Evolutionary conservation across 2,329 filamentous ascomycete species (phyloP).

Genomic region (Ploettnerulaceae sp.): DNA sequence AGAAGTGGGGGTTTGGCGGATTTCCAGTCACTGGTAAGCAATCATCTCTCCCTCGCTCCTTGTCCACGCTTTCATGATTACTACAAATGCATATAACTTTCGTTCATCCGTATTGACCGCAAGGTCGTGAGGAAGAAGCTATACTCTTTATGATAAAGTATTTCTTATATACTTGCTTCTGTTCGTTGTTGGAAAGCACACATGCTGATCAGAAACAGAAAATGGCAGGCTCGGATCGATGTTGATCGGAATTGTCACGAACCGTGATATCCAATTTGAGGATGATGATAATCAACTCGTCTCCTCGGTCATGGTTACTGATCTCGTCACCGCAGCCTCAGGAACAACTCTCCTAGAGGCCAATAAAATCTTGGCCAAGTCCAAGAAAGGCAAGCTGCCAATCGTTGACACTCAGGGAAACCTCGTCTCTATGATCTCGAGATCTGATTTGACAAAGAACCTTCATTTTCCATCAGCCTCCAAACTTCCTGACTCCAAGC

Average conservation of each 20-base stretch:
- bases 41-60: slow-evolving; percentile 12
- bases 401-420: slow-evolving; percentile 82
- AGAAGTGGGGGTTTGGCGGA: slow-evolving; percentile 97
- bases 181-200: slow-evolving; percentile 10
- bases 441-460: slow-evolving; percentile 98
- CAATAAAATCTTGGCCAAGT: slow-evolving; percentile 87
- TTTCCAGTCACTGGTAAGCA: slow-evolving; percentile 96
- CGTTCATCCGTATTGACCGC: slow-evolving; percentile 98
- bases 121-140: slow-evolving; percentile 77
- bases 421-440: slow-evolving; percentile 85
- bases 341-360: slow-evolving; percentile 84
- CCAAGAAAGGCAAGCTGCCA: slow-evolving; percentile 97
- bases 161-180: neutral
- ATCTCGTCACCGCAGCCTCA: slow-evolving; percentile 80
- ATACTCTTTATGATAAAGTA: slow-evolving; percentile 42
- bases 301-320: slow-evolving; percentile 89
- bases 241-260: slow-evolving; percentile 94
- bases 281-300: slow-evolving; percentile 67
- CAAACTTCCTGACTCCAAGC: slow-evolving; percentile 94
- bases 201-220: slow-evolving; percentile 56
- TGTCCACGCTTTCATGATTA: slow-evolving; percentile 65
- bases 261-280: slow-evolving; percentile 97
- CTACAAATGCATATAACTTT: slow-evolving; percentile 90
- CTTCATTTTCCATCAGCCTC: slow-evolving; percentile 93
- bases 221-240: slow-evolving; percentile 90